phyloP scores from a whole-genome alignment of 1,284 basidiomycete species.

The Pascua sp. region DNA sequence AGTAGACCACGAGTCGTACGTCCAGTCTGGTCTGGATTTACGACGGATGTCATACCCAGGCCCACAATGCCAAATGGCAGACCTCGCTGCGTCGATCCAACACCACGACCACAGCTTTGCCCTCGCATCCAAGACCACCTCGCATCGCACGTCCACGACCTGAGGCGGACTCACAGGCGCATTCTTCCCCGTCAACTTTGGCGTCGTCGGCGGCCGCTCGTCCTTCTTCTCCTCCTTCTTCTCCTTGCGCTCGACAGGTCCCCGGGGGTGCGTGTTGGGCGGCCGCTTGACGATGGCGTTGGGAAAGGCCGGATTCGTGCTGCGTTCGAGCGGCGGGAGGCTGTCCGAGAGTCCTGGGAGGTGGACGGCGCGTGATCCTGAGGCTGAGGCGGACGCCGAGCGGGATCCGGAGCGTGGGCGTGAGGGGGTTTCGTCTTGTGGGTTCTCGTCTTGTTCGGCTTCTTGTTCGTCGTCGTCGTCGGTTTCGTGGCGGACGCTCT shows the following conservation, averaged over 20 bases:
- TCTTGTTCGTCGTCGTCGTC: constrained; percentile 1
- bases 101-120: too few species aligned
- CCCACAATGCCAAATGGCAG: too few species aligned
- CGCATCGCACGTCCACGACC: not conserved
- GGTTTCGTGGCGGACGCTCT: constrained; percentile 3
- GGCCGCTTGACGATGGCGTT: constrained; percentile 42
- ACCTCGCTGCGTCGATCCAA: too few species aligned
- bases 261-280: constrained; percentile 38
- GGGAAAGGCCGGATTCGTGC: constrained; percentile 44
- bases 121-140: not conserved
- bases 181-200: constrained; percentile 13
- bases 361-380: not conserved
- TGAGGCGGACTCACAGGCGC: constrained; percentile 19
- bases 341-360: constrained; percentile 23
- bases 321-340: constrained; percentile 35
- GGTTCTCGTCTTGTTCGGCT: not conserved
- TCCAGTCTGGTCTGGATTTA: too few species aligned
- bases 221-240: not conserved
- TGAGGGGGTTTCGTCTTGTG: not conserved
- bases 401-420: not conserved
- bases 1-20: too few species aligned
- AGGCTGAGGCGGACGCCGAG: not conserved
- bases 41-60: too few species aligned
- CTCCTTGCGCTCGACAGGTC: constrained; percentile 3
- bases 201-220: not conserved